Evolutionary conservation across 2,329 filamentous ascomycete genomes (phyloP).

Genomic region (Chaetothyriales sp.): DNA sequence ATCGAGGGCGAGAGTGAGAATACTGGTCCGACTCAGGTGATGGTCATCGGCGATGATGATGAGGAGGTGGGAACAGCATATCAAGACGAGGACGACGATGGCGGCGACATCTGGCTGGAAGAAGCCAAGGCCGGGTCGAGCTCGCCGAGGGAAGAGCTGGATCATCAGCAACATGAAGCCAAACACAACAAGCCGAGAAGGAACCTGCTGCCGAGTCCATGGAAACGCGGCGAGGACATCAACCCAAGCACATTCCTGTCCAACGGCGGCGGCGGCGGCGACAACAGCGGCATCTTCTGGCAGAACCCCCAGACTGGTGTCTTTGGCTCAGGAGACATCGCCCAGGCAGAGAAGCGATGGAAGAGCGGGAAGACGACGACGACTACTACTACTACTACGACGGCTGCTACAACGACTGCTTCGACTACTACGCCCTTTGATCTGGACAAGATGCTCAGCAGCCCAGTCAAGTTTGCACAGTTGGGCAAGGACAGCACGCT

Average conservation of each 20-base stretch:
- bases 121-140: slow-evolving; percentile 26
- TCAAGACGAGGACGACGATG: slow-evolving; percentile 3
- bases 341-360: slow-evolving; percentile 5
- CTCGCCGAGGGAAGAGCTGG: slow-evolving; percentile 8
- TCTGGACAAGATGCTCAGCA: slow-evolving; percentile 12
- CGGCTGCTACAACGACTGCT: too few relatives aligned
- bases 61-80: slow-evolving; percentile 4
- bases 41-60: slow-evolving; percentile 28
- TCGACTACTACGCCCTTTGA: too few relatives aligned
- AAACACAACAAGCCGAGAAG: slow-evolving; percentile 9
- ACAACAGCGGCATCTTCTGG: slow-evolving; percentile 13
- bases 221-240: slow-evolving; percentile 19
- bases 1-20: slow-evolving; percentile 29
- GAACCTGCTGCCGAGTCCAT: slow-evolving; percentile 21
- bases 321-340: slow-evolving; percentile 10
- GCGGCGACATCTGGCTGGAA: slow-evolving; percentile 32
- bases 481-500: background rate
- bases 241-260: slow-evolving; percentile 11
- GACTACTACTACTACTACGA: too few relatives aligned
- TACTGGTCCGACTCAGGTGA: slow-evolving; percentile 28
- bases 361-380: slow-evolving; percentile 6
- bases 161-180: slow-evolving; percentile 9
- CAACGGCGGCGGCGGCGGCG: slow-evolving; percentile 6
- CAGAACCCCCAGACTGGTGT: slow-evolving; percentile 4
- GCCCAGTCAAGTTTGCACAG: background rate